Evolutionary conservation across 2,329 filamentous ascomycete genomes (phyloP).

Genomic region (Penicillium sp.): DNA sequence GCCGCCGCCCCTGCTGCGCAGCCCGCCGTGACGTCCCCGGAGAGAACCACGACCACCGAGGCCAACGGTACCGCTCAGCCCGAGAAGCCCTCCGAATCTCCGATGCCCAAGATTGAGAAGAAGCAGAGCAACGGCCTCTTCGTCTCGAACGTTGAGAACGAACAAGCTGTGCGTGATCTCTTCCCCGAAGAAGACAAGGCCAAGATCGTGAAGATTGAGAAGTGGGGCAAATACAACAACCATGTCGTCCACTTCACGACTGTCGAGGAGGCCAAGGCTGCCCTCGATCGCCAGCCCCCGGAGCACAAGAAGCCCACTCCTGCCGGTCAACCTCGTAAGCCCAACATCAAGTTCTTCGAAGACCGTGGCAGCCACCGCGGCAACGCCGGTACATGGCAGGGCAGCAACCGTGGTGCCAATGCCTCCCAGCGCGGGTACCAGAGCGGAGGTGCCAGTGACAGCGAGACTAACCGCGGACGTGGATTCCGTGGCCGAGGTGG

Average conservation of each 20-base stretch:
- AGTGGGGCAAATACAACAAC: conserved; percentile 60
- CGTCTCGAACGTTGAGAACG: conserved; percentile 73
- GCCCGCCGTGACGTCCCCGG: conserved; percentile 35
- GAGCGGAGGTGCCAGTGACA: conserved; percentile 72
- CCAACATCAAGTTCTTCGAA: conserved; percentile 74
- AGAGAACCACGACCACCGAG: conserved; percentile 43
- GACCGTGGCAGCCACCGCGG: conserved; percentile 51
- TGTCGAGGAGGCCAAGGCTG: conserved; percentile 67
- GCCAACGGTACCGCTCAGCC: conserved; percentile 47
- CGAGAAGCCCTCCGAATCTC: conserved; percentile 34
- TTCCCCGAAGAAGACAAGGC: conserved; percentile 73
- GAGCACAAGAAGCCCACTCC: conserved; percentile 64
- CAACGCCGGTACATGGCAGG: conserved; percentile 49
- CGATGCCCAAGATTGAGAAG: conserved; percentile 52
- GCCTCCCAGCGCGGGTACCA: conserved; percentile 68
- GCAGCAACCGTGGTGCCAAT: conserved; percentile 53
- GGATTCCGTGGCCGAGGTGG: conserved; percentile 53
- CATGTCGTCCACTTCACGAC: conserved; percentile 77
- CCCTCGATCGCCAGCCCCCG: conserved; percentile 63
- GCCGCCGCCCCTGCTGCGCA: conserved; percentile 34
- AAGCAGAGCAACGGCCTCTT: conserved; percentile 77
- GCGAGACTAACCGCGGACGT: conserved; percentile 58
- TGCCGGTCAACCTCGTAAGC: conserved; percentile 64
- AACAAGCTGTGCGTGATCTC: conserved; percentile 71
- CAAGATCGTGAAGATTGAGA: conserved; percentile 68